Evolutionary conservation across 805 yeast species (phyloP).

Genomic region (Ogataea trehaloabstinens): DNA sequence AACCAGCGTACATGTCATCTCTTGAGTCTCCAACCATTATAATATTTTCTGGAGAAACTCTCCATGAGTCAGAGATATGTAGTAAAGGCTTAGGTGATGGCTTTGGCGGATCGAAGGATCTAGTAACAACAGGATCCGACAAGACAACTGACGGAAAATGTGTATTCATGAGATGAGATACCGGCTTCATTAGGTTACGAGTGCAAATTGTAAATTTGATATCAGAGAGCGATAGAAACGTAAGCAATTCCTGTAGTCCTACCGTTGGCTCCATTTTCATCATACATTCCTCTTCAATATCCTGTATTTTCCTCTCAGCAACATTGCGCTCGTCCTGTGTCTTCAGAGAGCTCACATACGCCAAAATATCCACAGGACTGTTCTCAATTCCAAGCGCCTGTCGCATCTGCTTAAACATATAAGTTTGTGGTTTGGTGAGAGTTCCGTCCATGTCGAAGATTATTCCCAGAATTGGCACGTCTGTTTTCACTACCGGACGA

Average conservation of each 20-base stretch:
- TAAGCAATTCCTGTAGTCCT: slow-evolving; percentile 46
- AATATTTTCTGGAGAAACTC: slow-evolving; percentile 41
- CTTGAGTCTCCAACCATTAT: slow-evolving; percentile 74
- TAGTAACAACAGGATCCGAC: slow-evolving; percentile 52
- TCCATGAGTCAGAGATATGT: slow-evolving; percentile 53
- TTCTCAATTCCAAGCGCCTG: slow-evolving; percentile 48
- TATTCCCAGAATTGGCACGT: slow-evolving; percentile 40
- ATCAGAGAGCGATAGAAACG: slow-evolving; percentile 21
- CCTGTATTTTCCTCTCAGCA: slow-evolving; percentile 47
- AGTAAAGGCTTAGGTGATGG: slow-evolving; percentile 64
- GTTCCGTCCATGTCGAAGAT: slow-evolving; percentile 85
- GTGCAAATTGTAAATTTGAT: slow-evolving; percentile 60
- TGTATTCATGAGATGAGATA: slow-evolving; percentile 44
- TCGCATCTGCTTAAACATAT: slow-evolving; percentile 53
- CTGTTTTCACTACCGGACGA: slow-evolving; percentile 20
- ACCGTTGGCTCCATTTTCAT: slow-evolving; percentile 48
- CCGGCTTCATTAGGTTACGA: slow-evolving; percentile 55
- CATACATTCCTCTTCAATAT: slow-evolving; percentile 66
- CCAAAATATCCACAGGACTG: slow-evolving; percentile 50
- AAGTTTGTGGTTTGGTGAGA: slow-evolving; percentile 57
- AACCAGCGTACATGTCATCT: slow-evolving; percentile 67
- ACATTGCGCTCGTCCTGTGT: slow-evolving; percentile 35
- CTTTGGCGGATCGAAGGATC: slow-evolving; percentile 66
- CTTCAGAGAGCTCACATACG: slow-evolving; percentile 44
- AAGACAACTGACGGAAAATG: slow-evolving; percentile 40